These are phyloP conservation scores for Chlamydomonas sp. DNA, from an alignment of 139 green algal genomes.

Conservation along the genomic window DNA sequence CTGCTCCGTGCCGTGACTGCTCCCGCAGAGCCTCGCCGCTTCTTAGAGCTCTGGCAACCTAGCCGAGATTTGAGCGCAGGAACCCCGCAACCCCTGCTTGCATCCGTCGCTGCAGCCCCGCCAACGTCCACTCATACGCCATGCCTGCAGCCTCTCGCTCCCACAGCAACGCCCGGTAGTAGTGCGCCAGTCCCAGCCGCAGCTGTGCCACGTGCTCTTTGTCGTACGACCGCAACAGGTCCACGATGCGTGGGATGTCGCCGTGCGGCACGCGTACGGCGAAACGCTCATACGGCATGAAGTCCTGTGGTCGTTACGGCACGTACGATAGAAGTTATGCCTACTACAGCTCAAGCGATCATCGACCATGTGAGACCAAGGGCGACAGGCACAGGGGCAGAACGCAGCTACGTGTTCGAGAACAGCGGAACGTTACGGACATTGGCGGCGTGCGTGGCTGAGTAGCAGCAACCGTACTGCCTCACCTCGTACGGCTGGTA, in stretches of 20 bases:
- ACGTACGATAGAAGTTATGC: background rate
- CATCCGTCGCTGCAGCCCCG: slow-evolving; percentile 16
- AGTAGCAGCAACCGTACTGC: background rate
- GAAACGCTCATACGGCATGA: slow-evolving; percentile 67
- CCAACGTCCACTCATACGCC: slow-evolving; percentile 59
- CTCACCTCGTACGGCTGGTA: slow-evolving; percentile 38
- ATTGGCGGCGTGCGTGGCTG: too few species aligned
- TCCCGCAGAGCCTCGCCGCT: too few species aligned
- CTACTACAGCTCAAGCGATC: too few species aligned
- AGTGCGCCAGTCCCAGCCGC: slow-evolving; percentile 35
- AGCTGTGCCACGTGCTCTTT: slow-evolving; percentile 36
- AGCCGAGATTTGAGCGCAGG: too few species aligned
- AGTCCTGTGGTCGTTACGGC: slow-evolving; percentile 4
- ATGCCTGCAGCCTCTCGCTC: slow-evolving; percentile 17
- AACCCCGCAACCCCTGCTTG: background rate
- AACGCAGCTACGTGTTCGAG: too few species aligned
- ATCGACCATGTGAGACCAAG: too few species aligned
- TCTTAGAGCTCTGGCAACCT: too few species aligned
- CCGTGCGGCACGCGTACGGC: slow-evolving; percentile 41
- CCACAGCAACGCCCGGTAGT: slow-evolving; percentile 60
- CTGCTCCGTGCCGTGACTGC: too few species aligned
- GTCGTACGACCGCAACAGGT: slow-evolving; percentile 41
- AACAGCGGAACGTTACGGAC: too few species aligned
- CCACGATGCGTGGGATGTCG: slow-evolving; percentile 47
- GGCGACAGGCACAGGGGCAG: too few species aligned